These are phyloP conservation scores for Tinospora cordifolia DNA, from an alignment of 164 flowering plant genomes.

Conservation along the genomic window DNA sequence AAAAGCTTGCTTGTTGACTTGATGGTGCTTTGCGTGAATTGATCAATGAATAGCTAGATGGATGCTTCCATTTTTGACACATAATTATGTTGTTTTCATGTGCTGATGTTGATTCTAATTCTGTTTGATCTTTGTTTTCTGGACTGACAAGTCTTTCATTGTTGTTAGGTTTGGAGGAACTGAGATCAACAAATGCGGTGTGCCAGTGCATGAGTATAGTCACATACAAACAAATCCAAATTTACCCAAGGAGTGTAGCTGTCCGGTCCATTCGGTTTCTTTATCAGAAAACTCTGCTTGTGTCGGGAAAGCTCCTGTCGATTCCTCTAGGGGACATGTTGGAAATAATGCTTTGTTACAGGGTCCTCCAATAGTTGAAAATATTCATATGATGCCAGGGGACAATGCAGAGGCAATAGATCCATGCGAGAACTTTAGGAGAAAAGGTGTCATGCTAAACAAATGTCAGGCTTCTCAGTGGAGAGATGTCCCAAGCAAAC, in stretches of 20 bases:
- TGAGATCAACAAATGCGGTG: constrained; percentile 11
- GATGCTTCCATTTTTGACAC: background rate
- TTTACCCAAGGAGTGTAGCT: constrained; percentile 23
- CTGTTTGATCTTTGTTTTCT: background rate
- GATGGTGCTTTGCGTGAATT: background rate
- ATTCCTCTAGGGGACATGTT: constrained; percentile 18
- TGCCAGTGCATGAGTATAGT: constrained; percentile 22
- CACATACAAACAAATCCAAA: constrained; percentile 18
- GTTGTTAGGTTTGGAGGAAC: constrained; percentile 25
- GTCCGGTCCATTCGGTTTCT: constrained; percentile 24
- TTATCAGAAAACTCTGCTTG: constrained; percentile 19
- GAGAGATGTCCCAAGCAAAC: constrained; percentile 52
- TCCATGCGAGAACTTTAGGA: constrained; percentile 15
- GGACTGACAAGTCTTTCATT: background rate
- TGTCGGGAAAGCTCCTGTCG: constrained; percentile 13
- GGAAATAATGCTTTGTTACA: constrained; percentile 11
- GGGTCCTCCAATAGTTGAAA: constrained; percentile 18
- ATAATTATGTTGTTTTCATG: background rate
- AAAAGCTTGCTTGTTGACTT: background rate
- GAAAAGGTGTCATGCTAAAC: constrained; percentile 13
- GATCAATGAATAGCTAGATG: background rate
- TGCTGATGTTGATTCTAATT: background rate
- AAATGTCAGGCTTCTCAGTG: constrained; percentile 34
- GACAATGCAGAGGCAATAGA: constrained; percentile 16
- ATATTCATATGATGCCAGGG: constrained; percentile 7